Evolutionary conservation across 2,329 filamentous ascomycete species (phyloP), one percentile per base, ranked within the genome.

Genomic region (Calonectria pauciramosa): DNA sequence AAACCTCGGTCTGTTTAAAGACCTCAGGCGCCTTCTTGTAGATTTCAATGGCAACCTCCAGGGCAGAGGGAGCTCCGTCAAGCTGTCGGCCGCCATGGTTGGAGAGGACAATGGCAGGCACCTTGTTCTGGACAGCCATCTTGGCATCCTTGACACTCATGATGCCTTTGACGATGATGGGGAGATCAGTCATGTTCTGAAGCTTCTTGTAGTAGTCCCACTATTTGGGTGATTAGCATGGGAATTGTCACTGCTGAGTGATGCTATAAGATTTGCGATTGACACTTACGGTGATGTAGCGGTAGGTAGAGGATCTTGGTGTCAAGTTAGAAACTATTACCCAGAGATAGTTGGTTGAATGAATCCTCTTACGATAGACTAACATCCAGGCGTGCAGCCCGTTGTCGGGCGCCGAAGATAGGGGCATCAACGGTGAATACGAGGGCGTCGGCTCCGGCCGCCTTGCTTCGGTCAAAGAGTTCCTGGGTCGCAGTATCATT

Each of bases 41-140:
- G 68, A 85, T 84, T 70, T 85, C 84, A 11, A 84, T 67, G 3
- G 82, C 80, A n/a, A 82, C 80, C 75, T 85, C 83, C 3, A 86
- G 77, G 28, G 82, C 75, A 0, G 83, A 82, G 5, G 82, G 83
- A 8, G 82, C 79, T 5, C 82, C 81, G 72, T 86, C 84, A 26
- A 86, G 80, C 74, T 85, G 83, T 41, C 85, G 82, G 23, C 83
- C 84, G 36, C 84, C 84, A 75, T 86, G 85, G 79, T 86, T 86
- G 59, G 82, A 85, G 51, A 86, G 80, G 49, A 84, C 77, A 49
- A 85, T 84, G 54, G 81, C 83, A 13, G 69, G 52, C 2, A 76
- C 78, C n/a, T 70, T 68, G 49, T 78, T 23, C 67, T 81, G 70
- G 36, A 83, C 74, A 23, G 83, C 84, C 3, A 76, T 60, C 38